phyloP scores from a whole-genome alignment of 345 rosid genomes.

The Limnanthes douglasii region DNA sequence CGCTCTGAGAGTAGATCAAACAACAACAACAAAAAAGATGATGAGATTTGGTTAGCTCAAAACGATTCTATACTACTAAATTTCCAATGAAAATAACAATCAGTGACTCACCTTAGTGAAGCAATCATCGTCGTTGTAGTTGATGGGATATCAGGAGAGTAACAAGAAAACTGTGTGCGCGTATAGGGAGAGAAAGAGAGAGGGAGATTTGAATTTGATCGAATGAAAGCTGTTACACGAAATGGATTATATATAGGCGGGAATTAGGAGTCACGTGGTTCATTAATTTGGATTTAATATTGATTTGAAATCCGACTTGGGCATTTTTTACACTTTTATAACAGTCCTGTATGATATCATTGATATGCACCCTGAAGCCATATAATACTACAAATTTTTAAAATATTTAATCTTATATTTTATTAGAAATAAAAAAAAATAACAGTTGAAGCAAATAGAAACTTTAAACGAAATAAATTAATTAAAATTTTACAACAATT shows the following conservation, averaged over 20 bases:
- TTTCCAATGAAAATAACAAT: slow-evolving; percentile 2
- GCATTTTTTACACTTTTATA: no score
- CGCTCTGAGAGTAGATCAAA: slow-evolving; percentile 24
- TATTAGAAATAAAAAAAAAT: no score
- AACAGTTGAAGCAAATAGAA: no score
- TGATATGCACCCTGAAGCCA: no score
- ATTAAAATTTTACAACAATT: no score
- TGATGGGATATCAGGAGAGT: slow-evolving; percentile 1
- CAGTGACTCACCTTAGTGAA: slow-evolving; percentile 47
- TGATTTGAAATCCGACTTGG: slow-evolving; percentile 6
- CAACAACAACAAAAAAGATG: neutral
- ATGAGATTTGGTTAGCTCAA: neutral
- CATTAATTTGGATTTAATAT: slow-evolving; percentile 2
- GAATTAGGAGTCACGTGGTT: slow-evolving; percentile 12
- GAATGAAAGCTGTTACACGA: neutral
- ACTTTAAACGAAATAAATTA: no score
- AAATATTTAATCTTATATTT: no score
- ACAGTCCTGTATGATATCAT: no score
- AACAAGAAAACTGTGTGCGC: slow-evolving; percentile 2
- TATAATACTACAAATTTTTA: no score
- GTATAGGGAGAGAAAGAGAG: slow-evolving; percentile 7
- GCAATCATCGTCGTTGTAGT: slow-evolving; percentile 37
- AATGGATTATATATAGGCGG: slow-evolving; percentile 23
- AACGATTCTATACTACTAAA: neutral
- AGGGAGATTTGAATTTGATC: slow-evolving; percentile 7